A percentile compares a stretch with the other conserved stretches of the same genome.
Conservation (phyloP, 2,329 filamentous ascomycete genomes). For the Acrocalymma vagum region DNA sequence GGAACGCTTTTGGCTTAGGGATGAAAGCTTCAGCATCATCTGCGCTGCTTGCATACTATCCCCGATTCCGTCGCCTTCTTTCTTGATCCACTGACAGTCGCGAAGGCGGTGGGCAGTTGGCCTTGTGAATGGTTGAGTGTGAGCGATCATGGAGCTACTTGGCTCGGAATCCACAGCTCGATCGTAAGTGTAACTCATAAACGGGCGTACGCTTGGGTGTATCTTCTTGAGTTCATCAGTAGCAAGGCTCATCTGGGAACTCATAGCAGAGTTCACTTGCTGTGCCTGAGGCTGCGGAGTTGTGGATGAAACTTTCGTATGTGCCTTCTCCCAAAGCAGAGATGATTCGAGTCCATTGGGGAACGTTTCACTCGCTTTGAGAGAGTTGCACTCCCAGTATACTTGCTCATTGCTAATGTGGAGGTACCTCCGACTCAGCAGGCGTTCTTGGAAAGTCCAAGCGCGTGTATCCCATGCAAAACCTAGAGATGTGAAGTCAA, state of each 20-base stretch:
- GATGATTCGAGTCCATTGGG: conserved; percentile 41
- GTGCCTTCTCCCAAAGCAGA: conserved; percentile 47
- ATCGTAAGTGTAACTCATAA: too few species aligned
- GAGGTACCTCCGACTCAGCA: conserved; percentile 44
- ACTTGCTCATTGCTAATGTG: conserved; percentile 42
- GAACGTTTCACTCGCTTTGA: conserved; percentile 48
- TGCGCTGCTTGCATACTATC: conserved; percentile 24
- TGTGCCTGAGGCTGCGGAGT: neutral
- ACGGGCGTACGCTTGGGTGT: too few species aligned
- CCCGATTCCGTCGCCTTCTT: conserved; percentile 26
- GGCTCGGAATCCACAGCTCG: too few species aligned
- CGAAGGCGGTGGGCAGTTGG: conserved; percentile 14
- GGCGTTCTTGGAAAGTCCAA: conserved; percentile 46
- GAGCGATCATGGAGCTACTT: neutral
- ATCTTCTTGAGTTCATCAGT: too few species aligned
- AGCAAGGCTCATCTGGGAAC: too few species aligned
- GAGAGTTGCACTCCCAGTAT: conserved; percentile 48
- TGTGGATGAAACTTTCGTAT: conserved; percentile 10
- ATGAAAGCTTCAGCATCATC: conserved; percentile 13
- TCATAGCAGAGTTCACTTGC: too few species aligned
- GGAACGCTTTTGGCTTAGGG: conserved; percentile 26
- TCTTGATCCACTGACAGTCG: conserved; percentile 30
- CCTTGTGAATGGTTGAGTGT: neutral
- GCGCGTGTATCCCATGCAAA: conserved; percentile 46
- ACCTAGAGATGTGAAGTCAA: conserved; percentile 25